Evolutionary conservation across 2,329 filamentous ascomycete species (phyloP), one percentile per base, ranked within the genome.

Genomic region (Aspergillus alliaceus): DNA sequence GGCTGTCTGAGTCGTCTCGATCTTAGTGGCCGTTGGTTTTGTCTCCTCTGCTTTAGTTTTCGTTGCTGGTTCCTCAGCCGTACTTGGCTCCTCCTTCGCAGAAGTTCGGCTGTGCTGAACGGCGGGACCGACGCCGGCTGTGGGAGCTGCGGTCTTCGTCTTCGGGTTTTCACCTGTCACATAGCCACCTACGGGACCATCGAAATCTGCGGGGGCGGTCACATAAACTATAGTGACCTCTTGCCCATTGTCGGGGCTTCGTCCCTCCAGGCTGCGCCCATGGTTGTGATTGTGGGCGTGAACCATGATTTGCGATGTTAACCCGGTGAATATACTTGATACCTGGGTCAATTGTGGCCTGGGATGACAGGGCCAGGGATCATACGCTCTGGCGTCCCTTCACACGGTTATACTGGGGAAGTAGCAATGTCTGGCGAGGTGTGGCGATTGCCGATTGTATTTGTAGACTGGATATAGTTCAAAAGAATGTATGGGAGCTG

Each of bases 151-250:
- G 2, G 44, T 48, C 27, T 62, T 34, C 14, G 61, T 18, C 11
- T 58, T 46, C 8, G 56, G 44, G 25, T 65, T 25, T 37, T 55
- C 37, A 67, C 56, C 20, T 2, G 81, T 82, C 14, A 73, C 72
- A 64, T 79, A 82, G 58, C 79, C 80, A 54, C 73, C 80, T 58
- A 83, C 72, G 2, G 75, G 73, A 25, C 81, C 82, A 15, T 74
- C 71, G 61, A 84, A 86, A 37, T 83, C 84, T 53, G 79, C 75
- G 22, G 76, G 64, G 29, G 80, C 75, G 0, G 83, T 85, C 46
- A 83, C 75, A 67, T 84, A 82, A 40, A 85, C 76, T 39, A 82
- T 70, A 12, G 60, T 57, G 14, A 69, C 56, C 57, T 57, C 48
- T 31, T 57, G 35, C 47, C 51, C 56, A 22, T 62, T 55, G 42